A percentile compares a stretch with the other conserved stretches of the same genome.
phyloP scores from a whole-genome alignment of 257 asterid genomes.

The Petunia secreta region DNA sequence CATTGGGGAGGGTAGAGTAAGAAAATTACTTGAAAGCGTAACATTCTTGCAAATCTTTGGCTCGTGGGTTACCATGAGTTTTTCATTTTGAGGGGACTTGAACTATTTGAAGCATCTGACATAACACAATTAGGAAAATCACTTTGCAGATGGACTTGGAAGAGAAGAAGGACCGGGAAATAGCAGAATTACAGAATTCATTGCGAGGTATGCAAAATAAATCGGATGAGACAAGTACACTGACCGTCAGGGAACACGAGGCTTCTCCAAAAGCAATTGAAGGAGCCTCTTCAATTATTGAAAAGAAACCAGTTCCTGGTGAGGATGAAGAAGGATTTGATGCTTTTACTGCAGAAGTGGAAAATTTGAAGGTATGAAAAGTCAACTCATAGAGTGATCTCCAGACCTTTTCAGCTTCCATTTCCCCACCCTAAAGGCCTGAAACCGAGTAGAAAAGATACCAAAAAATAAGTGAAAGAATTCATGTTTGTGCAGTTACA shows the following conservation, averaged over 20 bases:
- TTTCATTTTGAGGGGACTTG: conserved; percentile 10
- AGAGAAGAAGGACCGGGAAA: conserved; percentile 76
- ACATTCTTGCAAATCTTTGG: background rate
- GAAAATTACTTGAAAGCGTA: background rate
- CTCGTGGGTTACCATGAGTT: background rate
- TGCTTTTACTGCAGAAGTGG: conserved; percentile 71
- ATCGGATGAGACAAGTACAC: conserved; percentile 68
- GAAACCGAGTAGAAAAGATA: conserved; percentile 3
- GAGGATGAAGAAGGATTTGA: conserved; percentile 81
- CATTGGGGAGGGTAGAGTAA: conserved; percentile 2
- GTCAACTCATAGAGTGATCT: conserved; percentile 31
- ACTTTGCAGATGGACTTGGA: conserved; percentile 74
- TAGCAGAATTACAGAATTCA: conserved; percentile 66
- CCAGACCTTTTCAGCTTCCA: conserved; percentile 22
- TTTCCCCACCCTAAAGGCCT: background rate
- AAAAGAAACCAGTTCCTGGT: conserved; percentile 71
- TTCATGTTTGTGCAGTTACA: conserved; percentile 3
- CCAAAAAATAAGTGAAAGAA: conserved; percentile 13
- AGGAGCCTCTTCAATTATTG: conserved; percentile 70
- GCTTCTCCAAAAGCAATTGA: conserved; percentile 80
- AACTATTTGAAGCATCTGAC: conserved; percentile 10
- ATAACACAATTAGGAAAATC: conserved; percentile 19
- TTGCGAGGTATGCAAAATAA: conserved; percentile 75
- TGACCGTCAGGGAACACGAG: conserved; percentile 72
- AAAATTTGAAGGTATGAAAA: conserved; percentile 64